A percentile compares a stretch with the other conserved stretches of the same genome.
These are phyloP conservation scores for Pichia insulana DNA, from an alignment of 805 yeast genomes.

Conservation along the genomic window DNA sequence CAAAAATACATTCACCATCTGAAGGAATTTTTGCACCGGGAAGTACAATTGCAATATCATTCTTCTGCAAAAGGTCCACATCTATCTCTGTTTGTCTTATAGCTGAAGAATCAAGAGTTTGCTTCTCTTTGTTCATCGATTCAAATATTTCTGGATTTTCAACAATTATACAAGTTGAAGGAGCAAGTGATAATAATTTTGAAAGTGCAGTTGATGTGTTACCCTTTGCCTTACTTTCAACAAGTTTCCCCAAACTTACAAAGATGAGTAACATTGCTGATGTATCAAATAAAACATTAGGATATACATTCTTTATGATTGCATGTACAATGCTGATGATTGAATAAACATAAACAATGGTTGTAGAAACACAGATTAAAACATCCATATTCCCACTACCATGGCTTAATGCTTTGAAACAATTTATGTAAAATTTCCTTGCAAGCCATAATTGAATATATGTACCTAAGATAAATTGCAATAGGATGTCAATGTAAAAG, in stretches of 20 bases:
- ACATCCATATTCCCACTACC: constrained; percentile 88
- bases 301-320: constrained; percentile 36
- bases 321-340: constrained; percentile 48
- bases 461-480: constrained; percentile 49
- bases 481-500: constrained; percentile 50
- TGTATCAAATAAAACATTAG: constrained; percentile 77
- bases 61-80: constrained; percentile 66
- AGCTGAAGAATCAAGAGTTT: constrained; percentile 10
- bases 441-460: constrained; percentile 67
- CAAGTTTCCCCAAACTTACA: constrained; percentile 82
- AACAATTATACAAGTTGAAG: constrained; percentile 63
- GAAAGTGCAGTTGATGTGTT: constrained; percentile 87
- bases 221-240: constrained; percentile 89
- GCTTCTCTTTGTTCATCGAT: constrained; percentile 3
- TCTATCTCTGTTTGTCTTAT: constrained; percentile 43
- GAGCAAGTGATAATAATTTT: constrained; percentile 68
- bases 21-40: constrained; percentile 91
- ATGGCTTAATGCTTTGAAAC: constrained; percentile 57
- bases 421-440: constrained; percentile 51
- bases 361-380: constrained; percentile 72
- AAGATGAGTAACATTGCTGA: constrained; percentile 76
- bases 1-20: constrained; percentile 75
- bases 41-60: constrained; percentile 66
- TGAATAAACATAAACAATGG: constrained; percentile 71
- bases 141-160: constrained; percentile 28